Conservation (phyloP, 73 alveolate species). For the Tetrahymena thermophila region DNA sequence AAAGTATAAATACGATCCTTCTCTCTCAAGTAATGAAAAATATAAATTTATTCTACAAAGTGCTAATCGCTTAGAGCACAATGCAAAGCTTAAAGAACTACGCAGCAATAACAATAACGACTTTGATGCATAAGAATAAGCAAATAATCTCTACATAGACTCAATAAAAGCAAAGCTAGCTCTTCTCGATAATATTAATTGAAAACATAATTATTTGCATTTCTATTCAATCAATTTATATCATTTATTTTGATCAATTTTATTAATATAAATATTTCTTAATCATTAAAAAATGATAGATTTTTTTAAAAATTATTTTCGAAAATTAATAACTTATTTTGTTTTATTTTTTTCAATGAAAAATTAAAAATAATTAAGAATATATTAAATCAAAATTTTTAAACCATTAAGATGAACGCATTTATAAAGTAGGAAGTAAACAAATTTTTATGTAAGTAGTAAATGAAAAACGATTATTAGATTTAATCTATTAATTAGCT, state of each 20-base stretch:
- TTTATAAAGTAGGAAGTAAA: background rate
- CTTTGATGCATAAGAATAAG: slow-evolving; percentile 28
- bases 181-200: background rate
- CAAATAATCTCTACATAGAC: slow-evolving; percentile 39
- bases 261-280: too few species aligned
- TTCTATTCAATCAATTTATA: background rate
- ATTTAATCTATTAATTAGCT: background rate
- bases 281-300: too few species aligned
- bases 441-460: background rate
- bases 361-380: too few species aligned
- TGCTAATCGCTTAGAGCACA: slow-evolving; percentile 17
- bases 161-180: slow-evolving; percentile 38
- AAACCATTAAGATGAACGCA: too few species aligned
- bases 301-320: too few species aligned
- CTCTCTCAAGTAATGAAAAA: background rate
- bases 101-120: slow-evolving; percentile 6
- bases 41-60: slow-evolving; percentile 12
- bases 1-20: background rate
- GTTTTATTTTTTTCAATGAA: too few species aligned
- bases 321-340: too few species aligned
- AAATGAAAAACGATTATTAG: background rate
- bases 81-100: slow-evolving; percentile 37
- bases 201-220: background rate
- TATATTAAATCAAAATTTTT: too few species aligned
- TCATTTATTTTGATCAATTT: background rate